A percentile compares a stretch with the other conserved stretches of the same genome.
Conservation (phyloP, 805 yeast species). For the Myxozyma neotropica region DNA sequence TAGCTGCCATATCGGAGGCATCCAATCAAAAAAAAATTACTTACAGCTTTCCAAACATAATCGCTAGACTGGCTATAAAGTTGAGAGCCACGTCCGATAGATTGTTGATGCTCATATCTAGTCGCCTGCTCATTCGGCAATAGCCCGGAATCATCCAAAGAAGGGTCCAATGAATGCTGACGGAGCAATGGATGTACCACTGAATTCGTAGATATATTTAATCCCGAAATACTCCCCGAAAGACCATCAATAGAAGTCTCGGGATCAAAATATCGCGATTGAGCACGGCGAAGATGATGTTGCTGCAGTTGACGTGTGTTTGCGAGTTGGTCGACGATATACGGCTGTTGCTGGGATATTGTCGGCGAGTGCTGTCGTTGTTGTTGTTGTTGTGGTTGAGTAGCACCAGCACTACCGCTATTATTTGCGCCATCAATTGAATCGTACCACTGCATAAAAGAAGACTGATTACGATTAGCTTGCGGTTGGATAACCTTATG, state of each 20-base stretch:
- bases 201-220: slow-evolving; percentile 5
- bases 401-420: not conserved
- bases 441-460: slow-evolving; percentile 7
- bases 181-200: not conserved
- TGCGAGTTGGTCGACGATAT: not conserved
- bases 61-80: slow-evolving; percentile 4
- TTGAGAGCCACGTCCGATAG: not conserved
- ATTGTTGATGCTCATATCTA: not conserved
- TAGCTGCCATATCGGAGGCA: too few species aligned
- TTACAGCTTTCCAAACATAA: slow-evolving; percentile 11
- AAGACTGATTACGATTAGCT: not conserved
- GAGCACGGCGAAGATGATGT: slow-evolving; percentile 18
- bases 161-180: not conserved
- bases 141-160: not conserved
- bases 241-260: not conserved
- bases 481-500: not conserved
- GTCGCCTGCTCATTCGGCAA: not conserved
- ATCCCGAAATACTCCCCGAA: slow-evolving; percentile 11
- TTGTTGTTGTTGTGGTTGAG: not conserved
- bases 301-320: not conserved
- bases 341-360: not conserved
- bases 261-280: slow-evolving; percentile 26
- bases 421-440: not conserved
- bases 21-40: not conserved
- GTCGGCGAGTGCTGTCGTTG: not conserved